Percentiles rank a stretch among this genome's conserved stretches.
Conservation (phyloP, 2,329 filamentous ascomycete species). For the Rhynchosporium graminicola region DNA sequence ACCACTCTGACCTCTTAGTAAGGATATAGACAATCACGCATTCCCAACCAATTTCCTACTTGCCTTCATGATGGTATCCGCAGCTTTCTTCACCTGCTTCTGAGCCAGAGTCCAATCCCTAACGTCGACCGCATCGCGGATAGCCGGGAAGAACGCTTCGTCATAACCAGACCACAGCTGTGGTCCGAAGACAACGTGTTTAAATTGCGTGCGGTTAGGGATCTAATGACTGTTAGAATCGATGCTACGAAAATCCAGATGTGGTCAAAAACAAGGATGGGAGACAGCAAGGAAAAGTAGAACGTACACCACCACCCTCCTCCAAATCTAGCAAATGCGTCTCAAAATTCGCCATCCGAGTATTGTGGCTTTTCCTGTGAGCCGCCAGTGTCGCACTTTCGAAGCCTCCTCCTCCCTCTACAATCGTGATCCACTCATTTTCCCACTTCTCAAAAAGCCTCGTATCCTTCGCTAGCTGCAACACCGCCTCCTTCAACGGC, state of each 20-base stretch:
- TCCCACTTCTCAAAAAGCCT: constrained; percentile 75
- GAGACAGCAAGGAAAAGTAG: constrained; percentile 35
- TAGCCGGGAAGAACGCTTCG: constrained; percentile 74
- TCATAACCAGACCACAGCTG: constrained; percentile 72
- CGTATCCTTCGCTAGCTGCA: constrained; percentile 60
- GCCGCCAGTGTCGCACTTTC: constrained; percentile 70
- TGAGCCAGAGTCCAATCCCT: constrained; percentile 71
- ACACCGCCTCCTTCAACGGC: constrained; percentile 63
- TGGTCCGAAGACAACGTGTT: constrained; percentile 87
- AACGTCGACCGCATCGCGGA: constrained; percentile 75
- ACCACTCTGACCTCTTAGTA: neutral
- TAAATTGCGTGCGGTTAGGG: constrained; percentile 87
- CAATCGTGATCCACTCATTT: constrained; percentile 69
- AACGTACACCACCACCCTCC: constrained; percentile 70
- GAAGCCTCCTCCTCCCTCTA: constrained; percentile 72
- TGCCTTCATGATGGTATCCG: constrained; percentile 66
- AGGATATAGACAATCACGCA: constrained; percentile 16
- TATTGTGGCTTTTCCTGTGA: constrained; percentile 75
- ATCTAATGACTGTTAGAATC: constrained; percentile 53
- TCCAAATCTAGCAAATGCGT: constrained; percentile 78
- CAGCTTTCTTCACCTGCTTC: constrained; percentile 69
- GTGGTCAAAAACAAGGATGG: neutral
- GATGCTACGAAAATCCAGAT: neutral
- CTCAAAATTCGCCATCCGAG: constrained; percentile 78
- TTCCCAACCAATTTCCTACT: constrained; percentile 39